Percentiles rank a stretch among this genome's conserved stretches.
Conservation (phyloP, 2,329 filamentous ascomycete species). For the Cytospora paraplurivora region DNA sequence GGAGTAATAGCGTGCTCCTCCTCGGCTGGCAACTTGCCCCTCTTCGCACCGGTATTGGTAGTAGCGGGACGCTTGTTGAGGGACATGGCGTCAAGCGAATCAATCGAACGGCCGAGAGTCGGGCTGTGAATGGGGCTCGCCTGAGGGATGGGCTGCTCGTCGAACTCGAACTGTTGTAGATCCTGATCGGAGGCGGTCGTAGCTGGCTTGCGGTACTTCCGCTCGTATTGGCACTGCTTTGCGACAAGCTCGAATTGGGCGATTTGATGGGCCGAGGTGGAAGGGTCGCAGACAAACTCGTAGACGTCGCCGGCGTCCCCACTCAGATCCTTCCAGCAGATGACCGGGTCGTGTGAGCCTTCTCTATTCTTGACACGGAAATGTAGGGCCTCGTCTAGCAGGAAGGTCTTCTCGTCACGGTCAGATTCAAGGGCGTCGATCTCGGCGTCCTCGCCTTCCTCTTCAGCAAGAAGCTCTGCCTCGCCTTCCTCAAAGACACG, state of each 20-base stretch:
- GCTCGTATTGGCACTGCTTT: conserved; percentile 94
- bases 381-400: conserved; percentile 89
- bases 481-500: conserved; percentile 97
- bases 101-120: conserved; percentile 54
- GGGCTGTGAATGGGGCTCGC: conserved; percentile 66
- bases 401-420: conserved; percentile 95
- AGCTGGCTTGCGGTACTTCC: conserved; percentile 82
- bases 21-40: conserved; percentile 36
- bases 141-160: conserved; percentile 64
- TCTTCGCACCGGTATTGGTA: conserved; percentile 52
- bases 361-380: conserved; percentile 83
- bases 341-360: conserved; percentile 72
- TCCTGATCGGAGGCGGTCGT: conserved; percentile 81
- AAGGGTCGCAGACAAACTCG: conserved; percentile 91
- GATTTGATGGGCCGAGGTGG: conserved; percentile 69
- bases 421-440: conserved; percentile 74
- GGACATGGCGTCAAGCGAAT: conserved; percentile 60
- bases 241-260: conserved; percentile 80
- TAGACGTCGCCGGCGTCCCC: conserved; percentile 94
- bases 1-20: conserved; percentile 35
- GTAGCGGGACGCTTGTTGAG: conserved; percentile 44
- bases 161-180: conserved; percentile 79
- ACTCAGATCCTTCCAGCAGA: conserved; percentile 94
- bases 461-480: conserved; percentile 85
- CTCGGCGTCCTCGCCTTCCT: conserved; percentile 80